These are phyloP conservation scores for Candida sp. DNA, from an alignment of 1,139 yeast genomes.

Conservation along the genomic window DNA sequence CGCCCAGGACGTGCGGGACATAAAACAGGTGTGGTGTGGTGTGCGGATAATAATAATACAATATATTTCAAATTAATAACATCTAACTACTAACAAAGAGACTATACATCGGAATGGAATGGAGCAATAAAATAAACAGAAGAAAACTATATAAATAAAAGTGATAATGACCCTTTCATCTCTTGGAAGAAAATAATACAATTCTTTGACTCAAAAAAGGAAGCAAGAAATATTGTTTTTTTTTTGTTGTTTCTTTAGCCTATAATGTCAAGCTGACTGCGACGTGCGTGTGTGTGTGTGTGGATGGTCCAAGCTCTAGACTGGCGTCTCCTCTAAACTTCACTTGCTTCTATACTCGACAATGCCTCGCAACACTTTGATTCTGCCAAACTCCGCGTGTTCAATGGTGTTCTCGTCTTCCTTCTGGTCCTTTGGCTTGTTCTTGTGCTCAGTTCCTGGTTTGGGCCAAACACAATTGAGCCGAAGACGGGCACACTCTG, in stretches of 20 bases:
- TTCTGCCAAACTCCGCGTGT: conserved; percentile 60
- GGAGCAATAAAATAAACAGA: neutral
- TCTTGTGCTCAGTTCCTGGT: conserved; percentile 53
- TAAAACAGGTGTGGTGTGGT: neutral
- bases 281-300: too few species aligned
- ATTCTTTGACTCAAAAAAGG: neutral
- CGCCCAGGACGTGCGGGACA: too few species aligned
- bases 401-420: conserved; percentile 49
- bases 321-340: neutral
- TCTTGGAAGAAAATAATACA: neutral
- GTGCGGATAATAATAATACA: conserved; percentile 1
- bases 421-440: conserved; percentile 52
- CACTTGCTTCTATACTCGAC: conserved; percentile 45
- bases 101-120: neutral
- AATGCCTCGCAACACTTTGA: conserved; percentile 64
- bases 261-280: neutral
- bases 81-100: neutral
- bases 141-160: neutral
- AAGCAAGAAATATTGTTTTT: neutral
- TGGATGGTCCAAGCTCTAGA: too few species aligned
- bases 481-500: conserved; percentile 45
- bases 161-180: neutral
- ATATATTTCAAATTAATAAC: conserved; percentile 1
- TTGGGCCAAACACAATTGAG: conserved; percentile 55
- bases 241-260: neutral